Percentiles rank a stretch among this genome's conserved stretches.
These are phyloP conservation scores for Huntiella abstrusa DNA, from an alignment of 2,329 filamentous ascomycete genomes.

Conservation along the genomic window DNA sequence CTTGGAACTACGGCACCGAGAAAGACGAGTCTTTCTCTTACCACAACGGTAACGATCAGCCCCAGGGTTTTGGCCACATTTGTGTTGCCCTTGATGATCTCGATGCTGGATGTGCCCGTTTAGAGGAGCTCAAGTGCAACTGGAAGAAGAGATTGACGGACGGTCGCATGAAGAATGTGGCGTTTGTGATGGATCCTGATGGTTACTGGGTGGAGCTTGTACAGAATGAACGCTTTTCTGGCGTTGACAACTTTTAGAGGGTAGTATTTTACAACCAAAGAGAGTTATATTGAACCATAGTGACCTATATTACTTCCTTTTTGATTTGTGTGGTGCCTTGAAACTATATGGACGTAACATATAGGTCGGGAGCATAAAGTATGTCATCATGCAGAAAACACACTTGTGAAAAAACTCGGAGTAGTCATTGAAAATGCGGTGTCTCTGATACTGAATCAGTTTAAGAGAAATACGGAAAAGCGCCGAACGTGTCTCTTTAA, in stretches of 20 bases:
- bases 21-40: constrained; percentile 71
- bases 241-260: constrained; percentile 32
- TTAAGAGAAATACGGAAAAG: constrained; percentile 4
- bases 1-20: constrained; percentile 71
- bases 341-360: neutral
- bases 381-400: constrained; percentile 7
- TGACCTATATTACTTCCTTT: neutral
- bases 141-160: constrained; percentile 96
- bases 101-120: constrained; percentile 69
- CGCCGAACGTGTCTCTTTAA: constrained; percentile 2
- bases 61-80: constrained; percentile 88
- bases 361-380: constrained; percentile 3
- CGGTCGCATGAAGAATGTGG: constrained; percentile 81
- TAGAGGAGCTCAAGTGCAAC: constrained; percentile 61
- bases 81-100: constrained; percentile 80
- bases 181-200: constrained; percentile 79
- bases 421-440: constrained; percentile 9
- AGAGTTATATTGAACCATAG: neutral
- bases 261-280: constrained; percentile 18
- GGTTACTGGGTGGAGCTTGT: constrained; percentile 67
- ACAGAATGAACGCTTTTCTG: constrained; percentile 54
- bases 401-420: constrained; percentile 10
- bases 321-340: neutral
- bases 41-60: constrained; percentile 79
- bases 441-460: constrained; percentile 7